Evolutionary conservation across 2,329 filamentous ascomycete species (phyloP), one percentile per base, ranked within the genome.

Genomic region (Aspergillus quadrilineatus): DNA sequence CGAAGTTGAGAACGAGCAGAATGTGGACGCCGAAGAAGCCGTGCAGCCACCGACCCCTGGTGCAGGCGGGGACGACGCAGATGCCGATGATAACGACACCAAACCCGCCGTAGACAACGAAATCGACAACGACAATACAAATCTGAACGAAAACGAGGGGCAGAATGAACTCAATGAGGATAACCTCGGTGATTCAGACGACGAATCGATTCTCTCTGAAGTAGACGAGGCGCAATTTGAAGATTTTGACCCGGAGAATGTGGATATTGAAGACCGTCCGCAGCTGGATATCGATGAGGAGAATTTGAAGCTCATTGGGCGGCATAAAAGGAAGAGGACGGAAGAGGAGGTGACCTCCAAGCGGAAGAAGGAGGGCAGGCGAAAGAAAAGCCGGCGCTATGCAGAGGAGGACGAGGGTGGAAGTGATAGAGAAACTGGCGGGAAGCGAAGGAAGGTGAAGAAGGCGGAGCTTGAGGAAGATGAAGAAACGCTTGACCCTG

Each of bases 401-500:
- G 87, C 87, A 63, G 89, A 90, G 74, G 86, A 87, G 75, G 79
- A 79, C 59, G 81, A 77, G 42, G 80, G 75, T 55, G 83, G 77
- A 15, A 59, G 59, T 46, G 79, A 82, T 56, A 77, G 82, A 56
- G 74, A 66, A 10, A 63, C 61, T 68, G 78, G 82, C 63, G 73
- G 12, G 62, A 83, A 79, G 69, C 73, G 70, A 62, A 80, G 75
- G 63, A 81, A 82, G 62, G 81, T 77, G 59, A 77, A 75, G 39
- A 80, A 79, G 63, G 74, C 77, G 17, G 80, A 80, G 3, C 84
- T 87, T 57, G 82, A 85, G 4, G 86, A 89, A 4, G 86, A 89
- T 63, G 90, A 96, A 59, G 89, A 91, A 67, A 81, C 88, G 60
- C 75, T 97, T 65, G 88, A 89, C 17, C 90, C 92, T 0, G 91